Evolutionary conservation across 768 basidiomycete genomes (phyloP).

Genomic region (Crucibulum laeve): DNA sequence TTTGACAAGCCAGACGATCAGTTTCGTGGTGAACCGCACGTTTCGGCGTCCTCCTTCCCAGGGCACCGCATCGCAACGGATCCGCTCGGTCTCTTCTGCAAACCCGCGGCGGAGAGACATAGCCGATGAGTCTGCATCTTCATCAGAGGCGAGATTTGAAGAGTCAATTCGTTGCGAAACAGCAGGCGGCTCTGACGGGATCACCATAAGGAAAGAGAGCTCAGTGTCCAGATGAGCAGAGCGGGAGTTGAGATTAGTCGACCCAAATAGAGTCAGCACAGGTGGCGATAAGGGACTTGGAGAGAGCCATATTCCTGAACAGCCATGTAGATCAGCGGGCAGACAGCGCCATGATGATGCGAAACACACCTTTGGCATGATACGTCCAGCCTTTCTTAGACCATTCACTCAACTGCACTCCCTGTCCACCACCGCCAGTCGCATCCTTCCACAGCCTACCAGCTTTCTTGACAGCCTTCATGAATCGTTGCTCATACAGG

Average conservation of each 20-base stretch:
- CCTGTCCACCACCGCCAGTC: conserved; percentile 23
- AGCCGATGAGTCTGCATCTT: conserved; percentile 10
- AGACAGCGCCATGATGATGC: not conserved
- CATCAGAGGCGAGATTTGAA: no score
- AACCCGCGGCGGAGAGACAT: conserved; percentile 40
- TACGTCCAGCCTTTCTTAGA: conserved; percentile 90
- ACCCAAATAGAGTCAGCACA: conserved; percentile 82
- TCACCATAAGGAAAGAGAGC: conserved; percentile 79
- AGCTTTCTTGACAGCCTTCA: conserved; percentile 53
- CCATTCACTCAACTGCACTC: conserved; percentile 85
- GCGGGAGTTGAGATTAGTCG: conserved; percentile 91
- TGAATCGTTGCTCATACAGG: conserved; percentile 79
- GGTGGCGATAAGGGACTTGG: conserved; percentile 48
- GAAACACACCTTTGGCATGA: conserved; percentile 84
- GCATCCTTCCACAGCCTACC: conserved; percentile 32
- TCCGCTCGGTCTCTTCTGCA: conserved; percentile 46
- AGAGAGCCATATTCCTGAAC: conserved; percentile 81
- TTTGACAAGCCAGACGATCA: conserved; percentile 58
- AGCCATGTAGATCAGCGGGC: not conserved
- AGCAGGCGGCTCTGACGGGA: conserved; percentile 42
- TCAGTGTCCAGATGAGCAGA: conserved; percentile 91
- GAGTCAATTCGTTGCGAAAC: no score
- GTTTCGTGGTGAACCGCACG: conserved; percentile 61
- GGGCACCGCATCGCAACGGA: conserved; percentile 42
- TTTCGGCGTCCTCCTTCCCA: conserved; percentile 60